A percentile compares a stretch with the other conserved stretches of the same genome.
These are phyloP conservation scores for Metarhizium sp. DNA, from an alignment of 2,329 filamentous ascomycete species.

Conservation along the genomic window DNA sequence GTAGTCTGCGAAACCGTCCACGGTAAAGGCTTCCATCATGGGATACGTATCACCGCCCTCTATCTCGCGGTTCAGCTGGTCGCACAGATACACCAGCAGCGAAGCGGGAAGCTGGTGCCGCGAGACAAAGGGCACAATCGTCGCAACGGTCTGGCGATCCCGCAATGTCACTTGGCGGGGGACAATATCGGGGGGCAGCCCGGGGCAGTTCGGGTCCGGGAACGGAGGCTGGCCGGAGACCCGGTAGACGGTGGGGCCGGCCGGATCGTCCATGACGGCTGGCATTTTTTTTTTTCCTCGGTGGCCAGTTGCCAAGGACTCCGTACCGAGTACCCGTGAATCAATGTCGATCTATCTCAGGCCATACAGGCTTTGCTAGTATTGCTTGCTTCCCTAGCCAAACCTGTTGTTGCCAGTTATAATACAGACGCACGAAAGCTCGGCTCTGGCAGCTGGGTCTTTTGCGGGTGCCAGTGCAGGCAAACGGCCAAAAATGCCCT, in stretches of 20 bases:
- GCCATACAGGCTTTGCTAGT: background rate
- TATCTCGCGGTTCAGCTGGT: constrained; percentile 83
- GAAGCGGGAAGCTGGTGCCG: constrained; percentile 65
- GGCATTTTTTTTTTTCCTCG: constrained; percentile 42
- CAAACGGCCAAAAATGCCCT: no score
- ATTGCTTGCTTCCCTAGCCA: background rate
- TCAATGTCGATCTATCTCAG: background rate
- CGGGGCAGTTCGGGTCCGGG: constrained; percentile 50
- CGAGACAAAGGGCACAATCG: constrained; percentile 74
- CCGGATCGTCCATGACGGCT: constrained; percentile 70
- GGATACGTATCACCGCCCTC: constrained; percentile 88
- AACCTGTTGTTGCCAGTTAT: no score
- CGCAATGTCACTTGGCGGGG: constrained; percentile 73
- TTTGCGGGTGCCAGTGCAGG: no score
- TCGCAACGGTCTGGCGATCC: constrained; percentile 76
- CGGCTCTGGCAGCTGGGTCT: no score
- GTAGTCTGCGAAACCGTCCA: constrained; percentile 69
- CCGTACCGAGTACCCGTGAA: background rate
- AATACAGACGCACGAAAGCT: no score
- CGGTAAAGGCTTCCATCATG: constrained; percentile 66
- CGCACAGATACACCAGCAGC: constrained; percentile 67
- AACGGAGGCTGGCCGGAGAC: constrained; percentile 58
- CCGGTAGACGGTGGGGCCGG: constrained; percentile 59
- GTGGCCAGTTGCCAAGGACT: no score
- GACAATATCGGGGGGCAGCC: constrained; percentile 58